Percentiles rank a stretch among this genome's conserved stretches.
phyloP scores from a whole-genome alignment of 257 asterid genomes.

The Lycium barbarum region DNA sequence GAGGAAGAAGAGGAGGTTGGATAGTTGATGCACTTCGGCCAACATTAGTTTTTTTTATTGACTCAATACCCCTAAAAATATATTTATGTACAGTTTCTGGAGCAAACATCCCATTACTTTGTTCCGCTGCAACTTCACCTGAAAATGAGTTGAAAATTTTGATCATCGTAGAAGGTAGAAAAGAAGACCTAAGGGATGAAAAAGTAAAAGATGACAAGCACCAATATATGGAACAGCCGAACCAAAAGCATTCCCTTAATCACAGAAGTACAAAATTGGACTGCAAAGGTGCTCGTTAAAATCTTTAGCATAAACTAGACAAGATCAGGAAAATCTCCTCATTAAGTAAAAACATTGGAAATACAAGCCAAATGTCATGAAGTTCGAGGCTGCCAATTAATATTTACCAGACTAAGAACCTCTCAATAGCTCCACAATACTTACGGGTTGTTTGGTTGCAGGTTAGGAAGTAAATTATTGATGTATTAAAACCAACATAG shows the following conservation, averaged over 20 bases:
- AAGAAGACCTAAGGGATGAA: not conserved
- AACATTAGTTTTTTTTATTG: constrained; percentile 32
- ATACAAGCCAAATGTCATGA: not conserved
- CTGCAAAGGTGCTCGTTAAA: not conserved
- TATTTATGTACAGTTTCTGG: constrained; percentile 41
- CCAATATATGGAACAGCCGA: not conserved
- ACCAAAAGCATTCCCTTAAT: not conserved
- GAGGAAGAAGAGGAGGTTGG: constrained; percentile 24
- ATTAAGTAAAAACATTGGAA: not conserved
- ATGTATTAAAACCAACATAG: too few species aligned
- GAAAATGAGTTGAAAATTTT: constrained; percentile 37
- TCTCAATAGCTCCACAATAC: not conserved
- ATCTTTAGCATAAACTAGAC: not conserved
- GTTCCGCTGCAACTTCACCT: constrained; percentile 73
- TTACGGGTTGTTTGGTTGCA: too few species aligned
- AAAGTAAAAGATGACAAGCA: constrained; percentile 4
- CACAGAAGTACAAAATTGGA: not conserved
- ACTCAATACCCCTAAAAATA: constrained; percentile 19
- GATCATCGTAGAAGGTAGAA: not conserved
- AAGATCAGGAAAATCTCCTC: not conserved
- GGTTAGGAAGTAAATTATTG: too few species aligned
- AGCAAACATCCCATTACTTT: constrained; percentile 38
- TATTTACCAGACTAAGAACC: not conserved
- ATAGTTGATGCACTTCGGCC: constrained; percentile 40
- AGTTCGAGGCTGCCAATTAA: not conserved